Conservation (phyloP, 305 asterid genomes). For the Fraxinus albicans region DNA sequence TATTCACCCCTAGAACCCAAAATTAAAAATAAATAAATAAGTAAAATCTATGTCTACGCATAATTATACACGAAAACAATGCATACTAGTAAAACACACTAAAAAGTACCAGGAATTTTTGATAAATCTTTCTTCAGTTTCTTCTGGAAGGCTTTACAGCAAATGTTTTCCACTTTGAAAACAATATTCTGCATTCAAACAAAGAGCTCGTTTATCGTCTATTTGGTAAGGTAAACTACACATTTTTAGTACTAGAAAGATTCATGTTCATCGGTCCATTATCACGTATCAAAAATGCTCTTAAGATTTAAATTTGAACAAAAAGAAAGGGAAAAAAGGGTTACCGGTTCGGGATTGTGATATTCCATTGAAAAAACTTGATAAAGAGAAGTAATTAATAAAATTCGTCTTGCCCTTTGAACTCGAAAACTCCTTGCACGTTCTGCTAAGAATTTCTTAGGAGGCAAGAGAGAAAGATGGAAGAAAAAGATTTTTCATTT, state of each 20-base stretch:
- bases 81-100: background rate
- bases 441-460: background rate
- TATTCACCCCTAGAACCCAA: constrained; percentile 26
- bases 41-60: background rate
- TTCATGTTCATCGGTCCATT: background rate
- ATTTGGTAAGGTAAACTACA: background rate
- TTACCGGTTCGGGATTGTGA: constrained; percentile 18
- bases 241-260: background rate
- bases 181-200: constrained; percentile 23
- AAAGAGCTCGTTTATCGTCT: background rate
- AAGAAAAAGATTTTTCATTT: background rate
- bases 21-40: background rate
- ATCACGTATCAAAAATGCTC: background rate
- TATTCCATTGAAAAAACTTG: constrained; percentile 9
- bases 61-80: background rate
- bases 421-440: background rate
- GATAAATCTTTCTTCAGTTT: constrained; percentile 29
- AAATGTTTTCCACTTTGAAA: constrained; percentile 26
- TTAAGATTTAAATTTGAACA: background rate
- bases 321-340: background rate
- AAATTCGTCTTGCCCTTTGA: background rate
- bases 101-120: constrained; percentile 26
- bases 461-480: background rate
- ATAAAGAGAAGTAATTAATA: background rate
- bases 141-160: constrained; percentile 23